These are phyloP conservation scores for Lepidium didymum DNA, from an alignment of 345 rosid species.

Conservation along the genomic window DNA sequence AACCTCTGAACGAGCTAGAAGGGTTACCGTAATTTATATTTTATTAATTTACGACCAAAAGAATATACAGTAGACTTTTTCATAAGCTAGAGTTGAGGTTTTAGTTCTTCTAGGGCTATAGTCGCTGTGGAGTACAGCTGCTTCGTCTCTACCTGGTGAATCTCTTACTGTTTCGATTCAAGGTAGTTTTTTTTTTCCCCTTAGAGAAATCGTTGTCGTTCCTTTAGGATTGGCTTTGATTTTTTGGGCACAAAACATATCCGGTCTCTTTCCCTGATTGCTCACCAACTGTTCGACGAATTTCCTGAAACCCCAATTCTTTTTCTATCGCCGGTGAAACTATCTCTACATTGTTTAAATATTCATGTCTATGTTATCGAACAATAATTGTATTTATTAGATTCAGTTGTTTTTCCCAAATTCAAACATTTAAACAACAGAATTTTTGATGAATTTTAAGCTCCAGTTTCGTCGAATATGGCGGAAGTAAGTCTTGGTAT, in stretches of 20 bases:
- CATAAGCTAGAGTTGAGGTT: not conserved
- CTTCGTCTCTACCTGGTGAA: constrained; percentile 7
- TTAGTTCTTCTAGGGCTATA: not conserved
- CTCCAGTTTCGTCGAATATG: constrained; percentile 32
- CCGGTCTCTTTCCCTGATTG: not conserved
- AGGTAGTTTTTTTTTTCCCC: not conserved
- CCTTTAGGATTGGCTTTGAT: not conserved
- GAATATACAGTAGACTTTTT: not conserved
- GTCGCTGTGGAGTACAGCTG: not conserved
- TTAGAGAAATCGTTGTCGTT: not conserved
- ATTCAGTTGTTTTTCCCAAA: not conserved
- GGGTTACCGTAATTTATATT: not conserved
- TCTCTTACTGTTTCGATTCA: not conserved
- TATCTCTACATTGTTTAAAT: not conserved
- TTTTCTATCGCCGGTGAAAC: not conserved
- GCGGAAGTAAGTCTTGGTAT: constrained; percentile 67
- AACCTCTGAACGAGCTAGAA: not conserved
- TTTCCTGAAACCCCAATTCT: not conserved
- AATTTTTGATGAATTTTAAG: not conserved
- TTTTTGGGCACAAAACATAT: not conserved
- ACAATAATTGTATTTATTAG: not conserved
- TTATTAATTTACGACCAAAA: not conserved
- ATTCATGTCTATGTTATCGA: not conserved
- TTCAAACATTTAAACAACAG: not conserved
- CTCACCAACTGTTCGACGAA: constrained; percentile 16